Evolutionary conservation across 345 rosid genomes (phyloP), one percentile per base, ranked within the genome.

Genomic region (Populus ilicifolia): DNA sequence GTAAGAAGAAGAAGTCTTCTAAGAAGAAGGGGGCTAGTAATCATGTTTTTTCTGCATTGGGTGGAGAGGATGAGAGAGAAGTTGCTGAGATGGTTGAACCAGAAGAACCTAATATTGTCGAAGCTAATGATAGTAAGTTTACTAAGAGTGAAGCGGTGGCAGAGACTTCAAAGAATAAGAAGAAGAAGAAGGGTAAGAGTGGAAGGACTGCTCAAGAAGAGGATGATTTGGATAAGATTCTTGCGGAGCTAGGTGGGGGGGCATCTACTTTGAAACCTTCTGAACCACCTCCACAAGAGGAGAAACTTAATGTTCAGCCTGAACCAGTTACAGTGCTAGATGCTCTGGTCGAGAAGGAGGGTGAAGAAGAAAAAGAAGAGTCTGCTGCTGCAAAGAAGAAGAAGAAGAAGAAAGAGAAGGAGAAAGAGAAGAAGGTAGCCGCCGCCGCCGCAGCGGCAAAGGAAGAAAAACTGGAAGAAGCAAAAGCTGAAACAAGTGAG

Each of bases 121-220:
- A 84, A 83, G 38, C 36, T 80, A 69, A 64, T 78, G 79, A 74
- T 72, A 23, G 80, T 25, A 83, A 85, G 73, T 80, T 70, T 67
- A 71, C 69, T 76, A 89, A 81, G 84, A 82, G 41, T 41, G 93
- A 77, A 70, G 94, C 85, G 74, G 86, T 70, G n/a, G 85, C 75
- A 62, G 96, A 93, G 69, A 80, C 90, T 72, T 85, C 89, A 7
- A 96, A 93, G 89, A 87, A 82, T 65, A 95, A 95, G 89, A 93
- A 92, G 86, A 90, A 90, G 73, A 92, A 95, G 88, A 91, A 88
- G 70, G 86, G 82, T 66, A 93, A 92, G 86, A 88, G 90, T 83
- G 97, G 90, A 67, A 93, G 97, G 79, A 91, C 98, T 73, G 96
- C 87, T 62, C 91, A 96, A 70, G 98, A 96, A 84, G 98, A 96